These are phyloP conservation scores for Puccinia hordei DNA, from an alignment of 1,284 basidiomycete species.

Conservation along the genomic window DNA sequence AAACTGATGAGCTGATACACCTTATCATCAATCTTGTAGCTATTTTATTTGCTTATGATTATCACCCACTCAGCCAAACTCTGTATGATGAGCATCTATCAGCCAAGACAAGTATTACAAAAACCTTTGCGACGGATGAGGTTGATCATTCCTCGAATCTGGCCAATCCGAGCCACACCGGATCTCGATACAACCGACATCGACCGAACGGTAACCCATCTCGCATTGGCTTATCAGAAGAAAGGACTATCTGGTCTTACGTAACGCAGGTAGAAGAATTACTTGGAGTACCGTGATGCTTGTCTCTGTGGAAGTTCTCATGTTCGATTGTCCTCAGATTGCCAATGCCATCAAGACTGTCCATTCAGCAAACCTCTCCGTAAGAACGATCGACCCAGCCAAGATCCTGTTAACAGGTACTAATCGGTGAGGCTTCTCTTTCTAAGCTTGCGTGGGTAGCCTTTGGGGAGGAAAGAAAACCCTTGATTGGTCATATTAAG, in stretches of 20 bases:
- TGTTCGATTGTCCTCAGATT: slow-evolving; percentile 60
- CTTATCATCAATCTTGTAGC: slow-evolving; percentile 63
- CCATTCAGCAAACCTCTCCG: slow-evolving; percentile 78
- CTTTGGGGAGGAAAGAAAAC: not conserved
- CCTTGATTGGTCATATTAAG: slow-evolving; percentile 5
- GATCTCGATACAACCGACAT: slow-evolving; percentile 44
- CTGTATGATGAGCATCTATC: slow-evolving; percentile 71
- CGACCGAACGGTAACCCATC: slow-evolving; percentile 52
- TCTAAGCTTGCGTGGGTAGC: not conserved
- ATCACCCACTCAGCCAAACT: slow-evolving; percentile 81
- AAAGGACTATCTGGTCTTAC: slow-evolving; percentile 91
- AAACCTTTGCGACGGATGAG: slow-evolving; percentile 40
- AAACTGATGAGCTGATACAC: not conserved
- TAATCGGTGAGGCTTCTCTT: slow-evolving; percentile 68
- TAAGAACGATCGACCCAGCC: slow-evolving; percentile 79
- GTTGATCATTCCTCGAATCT: slow-evolving; percentile 49
- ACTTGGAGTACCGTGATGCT: not conserved
- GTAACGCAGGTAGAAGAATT: slow-evolving; percentile 68
- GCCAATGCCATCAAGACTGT: slow-evolving; percentile 81
- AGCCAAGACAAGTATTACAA: slow-evolving; percentile 59
- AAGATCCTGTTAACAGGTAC: slow-evolving; percentile 87
- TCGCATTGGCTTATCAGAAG: slow-evolving; percentile 65
- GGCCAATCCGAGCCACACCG: slow-evolving; percentile 22
- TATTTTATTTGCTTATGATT: slow-evolving; percentile 88
- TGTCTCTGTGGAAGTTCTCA: not conserved